Evolutionary conservation across 2,329 filamentous ascomycete species (phyloP), one percentile per base, ranked within the genome.

Genomic region (Ophiostoma pallidulum): DNA sequence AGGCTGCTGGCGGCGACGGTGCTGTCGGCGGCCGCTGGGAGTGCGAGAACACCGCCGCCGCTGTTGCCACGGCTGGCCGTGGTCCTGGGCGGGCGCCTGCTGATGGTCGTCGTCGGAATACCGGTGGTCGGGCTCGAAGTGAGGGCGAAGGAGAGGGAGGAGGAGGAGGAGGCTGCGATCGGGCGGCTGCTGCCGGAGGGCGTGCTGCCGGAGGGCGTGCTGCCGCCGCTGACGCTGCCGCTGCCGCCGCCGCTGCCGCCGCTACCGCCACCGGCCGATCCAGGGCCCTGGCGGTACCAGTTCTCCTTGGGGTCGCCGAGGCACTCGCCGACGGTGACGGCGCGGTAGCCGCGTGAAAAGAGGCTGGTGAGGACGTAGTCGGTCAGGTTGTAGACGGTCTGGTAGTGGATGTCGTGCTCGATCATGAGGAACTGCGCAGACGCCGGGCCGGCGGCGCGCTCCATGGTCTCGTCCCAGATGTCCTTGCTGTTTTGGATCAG

Each of bases 261-360:
- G 20, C 44, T 36, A n/a, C 29, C 19, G 6, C 28, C 32, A 7
- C 28, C 19, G 7, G 43, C 40, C 13, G 38, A 18, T n/a, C 32
- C 33, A 4, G 40, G 33, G 1, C 45, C 45, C 13, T 28, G 36
- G 31, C 75, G 71, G 58, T 79, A 79, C 76, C 75, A 79, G 56
- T 71, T 67, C 41, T 62, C 64, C 3, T 56, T 53, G 14, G 72
- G 62, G 52, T 79, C 74, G 14, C 70, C 72, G 13, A 79, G 63
- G 55, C 75, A 79, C 54, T 77, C 66, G 4, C 75, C 76, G 5
- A 78, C 71, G 4, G 74, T 74, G 31, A 77, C 74, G 46, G 67
- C 67, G 38, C 57, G 56, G 51, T 66, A 69, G 1, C 72, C 73
- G 29, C 66, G 61, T 5, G 54, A 54, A 42, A 64, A 62, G 12